Evolutionary conservation across 23 red algal genomes (phyloP).

Genomic region (Rhodosorus marinus): DNA sequence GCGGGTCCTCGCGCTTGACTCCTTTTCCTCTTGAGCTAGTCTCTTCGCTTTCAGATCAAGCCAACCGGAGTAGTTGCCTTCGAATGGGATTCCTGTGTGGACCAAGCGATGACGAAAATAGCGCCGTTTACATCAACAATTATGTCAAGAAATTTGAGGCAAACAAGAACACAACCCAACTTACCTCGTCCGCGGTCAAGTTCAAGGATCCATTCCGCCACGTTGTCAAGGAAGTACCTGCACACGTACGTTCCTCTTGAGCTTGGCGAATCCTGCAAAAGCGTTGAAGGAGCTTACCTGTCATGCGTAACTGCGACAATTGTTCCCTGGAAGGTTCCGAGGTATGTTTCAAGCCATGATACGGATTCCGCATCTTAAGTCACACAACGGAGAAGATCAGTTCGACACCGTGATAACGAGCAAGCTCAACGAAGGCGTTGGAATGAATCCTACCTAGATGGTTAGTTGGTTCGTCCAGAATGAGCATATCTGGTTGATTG

Average conservation of each 20-base stretch:
- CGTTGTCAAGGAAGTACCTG: constrained; percentile 67
- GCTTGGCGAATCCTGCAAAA: too few species aligned
- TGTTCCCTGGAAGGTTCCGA: constrained; percentile 60
- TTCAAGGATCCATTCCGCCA: constrained; percentile 77
- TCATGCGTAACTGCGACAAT: constrained; percentile 22
- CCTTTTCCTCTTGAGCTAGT: constrained; percentile 55
- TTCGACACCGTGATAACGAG: not conserved
- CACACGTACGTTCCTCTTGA: too few species aligned
- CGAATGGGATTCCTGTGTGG: too few species aligned
- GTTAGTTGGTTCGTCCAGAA: constrained; percentile 71
- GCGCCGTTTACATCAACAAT: too few species aligned
- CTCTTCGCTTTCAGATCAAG: constrained; percentile 52
- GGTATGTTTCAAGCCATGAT: constrained; percentile 73
- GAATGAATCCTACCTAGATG: constrained; percentile 5
- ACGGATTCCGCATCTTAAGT: constrained; percentile 45
- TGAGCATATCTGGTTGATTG: constrained; percentile 47
- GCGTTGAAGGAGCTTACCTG: too few species aligned
- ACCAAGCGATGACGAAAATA: too few species aligned
- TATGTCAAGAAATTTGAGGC: too few species aligned
- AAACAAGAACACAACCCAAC: too few species aligned
- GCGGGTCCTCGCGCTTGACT: constrained; percentile 17
- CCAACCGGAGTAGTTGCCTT: constrained; percentile 76
- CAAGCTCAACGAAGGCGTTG: not conserved
- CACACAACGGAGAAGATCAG: constrained; percentile 2
- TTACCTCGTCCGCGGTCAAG: constrained; percentile 52